Conservation (phyloP, 2,329 filamentous ascomycete species). For the Cladosporium oxysporum region DNA sequence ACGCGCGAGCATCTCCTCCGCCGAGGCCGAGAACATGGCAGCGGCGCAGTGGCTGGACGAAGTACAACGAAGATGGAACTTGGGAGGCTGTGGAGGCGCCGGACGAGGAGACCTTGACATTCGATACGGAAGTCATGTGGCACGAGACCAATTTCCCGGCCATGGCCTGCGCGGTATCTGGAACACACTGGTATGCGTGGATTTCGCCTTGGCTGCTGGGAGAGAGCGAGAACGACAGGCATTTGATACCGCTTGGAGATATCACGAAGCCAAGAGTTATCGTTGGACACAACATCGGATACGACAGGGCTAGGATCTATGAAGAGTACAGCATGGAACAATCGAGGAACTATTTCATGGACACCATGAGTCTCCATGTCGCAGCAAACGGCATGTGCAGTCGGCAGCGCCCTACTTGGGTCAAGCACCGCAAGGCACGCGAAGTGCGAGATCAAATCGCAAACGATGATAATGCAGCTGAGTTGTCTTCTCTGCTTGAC, state of each 20-base stretch:
- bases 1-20: constrained; percentile 62
- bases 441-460: constrained; percentile 80
- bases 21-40: constrained; percentile 72
- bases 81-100: constrained; percentile 75
- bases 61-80: constrained; percentile 75
- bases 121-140: constrained; percentile 97
- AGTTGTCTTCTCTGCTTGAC: constrained; percentile 70
- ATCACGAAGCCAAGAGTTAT: constrained; percentile 71
- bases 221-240: constrained; percentile 73
- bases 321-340: constrained; percentile 89
- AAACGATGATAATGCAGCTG: constrained; percentile 67
- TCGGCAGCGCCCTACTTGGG: constrained; percentile 92
- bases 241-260: constrained; percentile 86
- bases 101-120: constrained; percentile 78
- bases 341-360: constrained; percentile 81
- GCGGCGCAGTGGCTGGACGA: constrained; percentile 85
- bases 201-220: constrained; percentile 91
- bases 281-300: constrained; percentile 94
- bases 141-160: constrained; percentile 89
- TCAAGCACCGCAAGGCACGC: constrained; percentile 89
- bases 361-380: constrained; percentile 97
- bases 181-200: constrained; percentile 95
- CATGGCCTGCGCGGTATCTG: constrained; percentile 92
- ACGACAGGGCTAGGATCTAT: constrained; percentile 81
- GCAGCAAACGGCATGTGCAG: constrained; percentile 99